Base-by-base conservation (phyloP, 768 basidiomycete genomes). In the Clitopilus passeckerianus region DNA sequence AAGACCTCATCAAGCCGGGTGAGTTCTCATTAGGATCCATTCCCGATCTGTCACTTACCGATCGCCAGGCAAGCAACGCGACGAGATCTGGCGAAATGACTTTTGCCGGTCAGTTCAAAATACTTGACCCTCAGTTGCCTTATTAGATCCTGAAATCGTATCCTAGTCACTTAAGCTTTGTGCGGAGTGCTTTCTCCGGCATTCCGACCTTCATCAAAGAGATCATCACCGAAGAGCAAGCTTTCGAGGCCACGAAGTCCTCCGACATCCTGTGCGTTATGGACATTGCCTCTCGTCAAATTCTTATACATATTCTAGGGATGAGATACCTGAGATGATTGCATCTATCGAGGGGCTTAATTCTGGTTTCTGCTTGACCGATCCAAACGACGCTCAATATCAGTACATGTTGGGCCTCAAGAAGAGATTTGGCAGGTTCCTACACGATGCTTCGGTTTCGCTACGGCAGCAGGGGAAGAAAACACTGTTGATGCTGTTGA, bases 401-500 rank as follows among this genome's bases (percentile, higher is more conserved):
- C 76, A 81, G 60, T 88, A 85, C 62, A 80, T 92, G 16, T 70
- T 74, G 5, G 63, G 70, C 1, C 71, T 93, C 60, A 83, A 84
- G 55, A 71, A 74, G 20, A 81, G 87, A 7, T 88, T 90, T 62
- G 90, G 90, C 0, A 72, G 73, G 22, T 84, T 92, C 63, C 73
- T 96, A 27, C 89, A 91, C 64, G 71, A 77, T 23, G 90, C 91
- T 0, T 91, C 92, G 0, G 74, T 77, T 6, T 81, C 83, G 16
- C 71, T 93, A 63, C 81, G 81, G 34, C 79, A 83, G 60, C 90
- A 91, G 90, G 90, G 5, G 87, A 89, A 66, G 87, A 90, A 71
- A 90, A 88, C 63, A 88, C 86, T 1, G 84, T 95, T 7, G 93
- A 95, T 71, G 86, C 88, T 5, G 88, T 93, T 16, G 82, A 88